Evolutionary conservation across 257 asterid species (phyloP), one percentile per base, ranked within the genome.

Genomic region (Craterostigma plantagineum): DNA sequence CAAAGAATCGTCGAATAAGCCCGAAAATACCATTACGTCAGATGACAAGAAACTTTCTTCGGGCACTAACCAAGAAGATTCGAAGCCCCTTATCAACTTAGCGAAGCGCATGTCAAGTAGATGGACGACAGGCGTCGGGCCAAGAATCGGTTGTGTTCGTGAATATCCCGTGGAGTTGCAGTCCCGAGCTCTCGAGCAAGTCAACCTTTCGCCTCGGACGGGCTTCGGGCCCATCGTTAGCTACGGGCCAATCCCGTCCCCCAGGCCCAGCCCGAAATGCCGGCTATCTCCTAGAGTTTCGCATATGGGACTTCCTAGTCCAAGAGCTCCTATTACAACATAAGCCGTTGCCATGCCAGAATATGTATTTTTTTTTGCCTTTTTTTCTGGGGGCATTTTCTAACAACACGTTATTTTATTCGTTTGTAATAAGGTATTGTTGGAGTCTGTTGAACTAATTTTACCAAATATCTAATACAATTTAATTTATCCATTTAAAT

Each of bases 91-190:
- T 1, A 71, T 50, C 53, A 70, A 44, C 67, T 44, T 72, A 57
- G 79, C 79, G n/a, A 64, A 74, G 30, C 93, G 72, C 11, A 68
- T 78, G 73, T 73, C 97, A 3, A 49, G 72, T 65, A 87, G 76
- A 55, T 87, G 98, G 98, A 73, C 80, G 62, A 76, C 86, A 0
- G 95, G 93, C 30, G 58, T 66, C 0, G 95, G 98, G 34, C 92
- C 98, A 0, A 73, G 98, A 9, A 87, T 87, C 18, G 82, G 93
- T 8, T 87, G 98, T 17, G 95, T 87, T 12, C 48, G 92, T 50
- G 98, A 87, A 38, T 82, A 82, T 68, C 93, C 98, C 0, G 23
- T 70, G 0, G 92, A 79, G 27, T 44, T 87, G 14, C 98, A 79
- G 44, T 56, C 51, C 67, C 80, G 73, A 38, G 98, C 98, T 7